A percentile compares a stretch with the other conserved stretches of the same genome.
Evolutionary conservation across 108 stramenopile species (phyloP).

Genomic region (Fragilariopsis cylindrus): DNA sequence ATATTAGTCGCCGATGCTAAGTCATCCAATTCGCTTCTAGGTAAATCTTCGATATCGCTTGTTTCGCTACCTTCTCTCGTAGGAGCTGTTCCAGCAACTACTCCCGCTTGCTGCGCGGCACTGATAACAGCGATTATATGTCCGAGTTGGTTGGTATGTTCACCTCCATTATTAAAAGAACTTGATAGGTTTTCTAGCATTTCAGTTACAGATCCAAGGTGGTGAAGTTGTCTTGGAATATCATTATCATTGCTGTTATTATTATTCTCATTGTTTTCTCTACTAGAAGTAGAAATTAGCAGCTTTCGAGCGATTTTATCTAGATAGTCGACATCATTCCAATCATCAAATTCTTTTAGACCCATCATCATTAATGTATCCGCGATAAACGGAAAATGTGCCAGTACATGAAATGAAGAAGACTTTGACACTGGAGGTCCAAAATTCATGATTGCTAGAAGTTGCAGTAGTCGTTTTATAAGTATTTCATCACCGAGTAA

Average conservation of each 20-base stretch:
- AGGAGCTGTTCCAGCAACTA: constrained; percentile 43
- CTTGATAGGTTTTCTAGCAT: constrained; percentile 53
- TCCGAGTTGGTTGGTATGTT: constrained; percentile 45
- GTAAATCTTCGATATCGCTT: background rate
- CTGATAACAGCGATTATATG: constrained; percentile 54
- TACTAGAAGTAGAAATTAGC: background rate
- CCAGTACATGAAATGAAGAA: constrained; percentile 58
- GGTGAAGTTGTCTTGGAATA: constrained; percentile 24
- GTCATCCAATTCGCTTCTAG: background rate
- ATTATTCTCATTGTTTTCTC: background rate
- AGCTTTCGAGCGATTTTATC: constrained; percentile 45
- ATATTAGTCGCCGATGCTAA: constrained; percentile 30
- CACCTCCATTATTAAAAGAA: constrained; percentile 19
- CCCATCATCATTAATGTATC: constrained; percentile 66
- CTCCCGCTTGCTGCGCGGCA: constrained; percentile 59
- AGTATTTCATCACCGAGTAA: constrained; percentile 64
- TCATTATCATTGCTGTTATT: background rate
- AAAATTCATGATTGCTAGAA: constrained; percentile 79
- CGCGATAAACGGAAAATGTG: constrained; percentile 61
- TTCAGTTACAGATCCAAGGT: constrained; percentile 51
- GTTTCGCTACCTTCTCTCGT: constrained; percentile 20
- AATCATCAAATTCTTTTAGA: constrained; percentile 51
- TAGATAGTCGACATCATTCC: constrained; percentile 49
- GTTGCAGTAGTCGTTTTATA: constrained; percentile 51
- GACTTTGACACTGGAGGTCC: constrained; percentile 55